A percentile compares a stretch with the other conserved stretches of the same genome.
These are phyloP conservation scores for Vanilla planifolia DNA, from an alignment of 106 monocot species.

Conservation along the genomic window DNA sequence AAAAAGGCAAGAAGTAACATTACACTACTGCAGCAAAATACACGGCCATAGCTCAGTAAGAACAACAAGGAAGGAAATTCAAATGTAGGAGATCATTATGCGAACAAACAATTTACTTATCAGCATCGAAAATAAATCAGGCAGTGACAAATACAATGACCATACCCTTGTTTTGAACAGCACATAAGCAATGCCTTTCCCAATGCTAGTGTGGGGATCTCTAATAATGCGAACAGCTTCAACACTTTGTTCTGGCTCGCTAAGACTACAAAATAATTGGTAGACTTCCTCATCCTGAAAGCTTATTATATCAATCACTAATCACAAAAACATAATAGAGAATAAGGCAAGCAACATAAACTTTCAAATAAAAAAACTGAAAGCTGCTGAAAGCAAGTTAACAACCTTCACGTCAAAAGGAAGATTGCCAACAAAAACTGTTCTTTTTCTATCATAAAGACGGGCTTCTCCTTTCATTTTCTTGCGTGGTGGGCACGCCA, in stretches of 20 bases:
- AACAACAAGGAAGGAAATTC: not conserved
- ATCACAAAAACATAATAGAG: not conserved
- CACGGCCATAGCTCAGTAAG: too few species aligned
- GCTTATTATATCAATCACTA: not conserved
- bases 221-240: conserved; percentile 86
- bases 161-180: conserved; percentile 94
- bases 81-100: too few species aligned
- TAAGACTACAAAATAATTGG: conserved; percentile 54
- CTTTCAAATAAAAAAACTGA: not conserved
- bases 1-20: too few species aligned
- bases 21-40: too few species aligned
- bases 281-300: conserved; percentile 95
- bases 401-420: conserved; percentile 98
- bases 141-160: not conserved
- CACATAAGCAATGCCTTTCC: conserved; percentile 93
- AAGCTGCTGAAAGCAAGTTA: not conserved
- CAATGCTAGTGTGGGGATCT: conserved; percentile 82
- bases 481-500: conserved; percentile 93
- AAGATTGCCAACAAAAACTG: conserved; percentile 92
- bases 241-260: conserved; percentile 35
- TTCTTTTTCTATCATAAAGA: conserved; percentile 83
- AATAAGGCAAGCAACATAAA: not conserved
- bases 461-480: conserved; percentile 73
- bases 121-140: too few species aligned
- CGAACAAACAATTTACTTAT: too few species aligned